Evolutionary conservation across 164 flowering plant genomes (phyloP).

Genomic region (Umbellularia californica): DNA sequence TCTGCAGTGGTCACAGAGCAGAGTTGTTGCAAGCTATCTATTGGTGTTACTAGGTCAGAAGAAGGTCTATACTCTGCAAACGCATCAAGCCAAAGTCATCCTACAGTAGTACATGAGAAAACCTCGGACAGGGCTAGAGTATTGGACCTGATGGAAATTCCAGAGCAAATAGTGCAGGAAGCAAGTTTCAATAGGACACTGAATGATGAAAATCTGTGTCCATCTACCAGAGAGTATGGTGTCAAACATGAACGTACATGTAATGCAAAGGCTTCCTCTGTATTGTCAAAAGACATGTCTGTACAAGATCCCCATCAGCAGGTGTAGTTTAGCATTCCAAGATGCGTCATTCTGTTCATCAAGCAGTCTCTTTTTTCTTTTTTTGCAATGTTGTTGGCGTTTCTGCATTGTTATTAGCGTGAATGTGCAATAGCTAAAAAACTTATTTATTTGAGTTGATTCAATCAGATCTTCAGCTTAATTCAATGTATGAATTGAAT

Average conservation of each 20-base stretch:
- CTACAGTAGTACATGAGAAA: slow-evolving; percentile 11
- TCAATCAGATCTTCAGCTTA: too few relatives aligned
- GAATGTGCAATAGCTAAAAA: too few relatives aligned
- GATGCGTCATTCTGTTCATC: not conserved
- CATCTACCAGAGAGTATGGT: slow-evolving; percentile 7
- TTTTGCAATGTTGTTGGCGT: not conserved
- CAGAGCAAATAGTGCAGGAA: slow-evolving; percentile 8
- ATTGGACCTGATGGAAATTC: slow-evolving; percentile 9
- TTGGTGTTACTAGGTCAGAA: slow-evolving; percentile 6
- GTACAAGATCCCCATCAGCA: slow-evolving; percentile 16
- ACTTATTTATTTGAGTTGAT: not conserved
- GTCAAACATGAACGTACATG: slow-evolving; percentile 4
- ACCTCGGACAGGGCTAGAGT: slow-evolving; percentile 5
- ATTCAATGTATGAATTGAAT: not conserved
- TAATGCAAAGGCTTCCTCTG: slow-evolving; percentile 8
- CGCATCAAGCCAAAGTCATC: slow-evolving; percentile 16
- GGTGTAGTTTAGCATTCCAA: slow-evolving; percentile 15
- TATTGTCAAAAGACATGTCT: slow-evolving; percentile 3
- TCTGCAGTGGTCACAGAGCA: slow-evolving; percentile 13
- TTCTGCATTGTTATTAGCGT: too few relatives aligned
- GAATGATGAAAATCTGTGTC: not conserved
- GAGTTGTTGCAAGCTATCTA: slow-evolving; percentile 6
- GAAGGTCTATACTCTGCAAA: slow-evolving; percentile 11
- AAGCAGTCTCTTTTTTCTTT: not conserved
- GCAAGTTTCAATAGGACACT: slow-evolving; percentile 3